Conservation (phyloP, 495 filamentous ascomycete genomes). For the Elasticomyces elasticus region DNA sequence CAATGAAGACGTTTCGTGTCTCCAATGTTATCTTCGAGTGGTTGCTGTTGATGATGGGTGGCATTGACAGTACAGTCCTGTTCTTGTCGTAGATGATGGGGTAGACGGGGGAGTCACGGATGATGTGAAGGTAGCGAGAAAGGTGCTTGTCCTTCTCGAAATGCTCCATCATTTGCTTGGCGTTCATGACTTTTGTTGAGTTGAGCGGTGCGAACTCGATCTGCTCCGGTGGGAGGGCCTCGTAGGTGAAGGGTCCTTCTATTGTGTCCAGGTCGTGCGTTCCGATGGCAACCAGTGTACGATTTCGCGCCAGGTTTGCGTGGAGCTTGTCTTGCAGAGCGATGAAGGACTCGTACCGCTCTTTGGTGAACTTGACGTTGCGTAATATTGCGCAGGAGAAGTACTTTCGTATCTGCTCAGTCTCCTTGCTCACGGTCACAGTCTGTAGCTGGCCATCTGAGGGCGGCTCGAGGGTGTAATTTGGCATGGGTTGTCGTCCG, state of each 20-base stretch:
- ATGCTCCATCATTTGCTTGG: constrained; percentile 81
- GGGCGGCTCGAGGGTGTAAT: constrained; percentile 63
- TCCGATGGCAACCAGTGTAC: constrained; percentile 89
- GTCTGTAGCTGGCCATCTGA: constrained; percentile 62
- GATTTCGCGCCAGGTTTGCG: constrained; percentile 85
- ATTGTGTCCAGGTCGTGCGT: constrained; percentile 94
- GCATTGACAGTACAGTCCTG: constrained; percentile 78
- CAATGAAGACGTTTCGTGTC: constrained; percentile 90
- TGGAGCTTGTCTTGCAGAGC: constrained; percentile 95
- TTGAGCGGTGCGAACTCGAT: constrained; percentile 89
- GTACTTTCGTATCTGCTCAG: constrained; percentile 69
- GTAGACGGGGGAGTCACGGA: constrained; percentile 85
- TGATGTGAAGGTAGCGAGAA: constrained; percentile 78
- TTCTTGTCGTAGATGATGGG: constrained; percentile 94
- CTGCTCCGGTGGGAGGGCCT: constrained; percentile 81
- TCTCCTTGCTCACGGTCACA: constrained; percentile 70
- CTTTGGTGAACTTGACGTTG: constrained; percentile 82
- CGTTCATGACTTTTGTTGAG: constrained; percentile 79
- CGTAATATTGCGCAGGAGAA: constrained; percentile 80
- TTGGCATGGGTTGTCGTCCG: constrained; percentile 60
- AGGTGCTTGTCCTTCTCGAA: constrained; percentile 88
- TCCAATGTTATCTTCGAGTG: constrained; percentile 88
- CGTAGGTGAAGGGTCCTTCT: constrained; percentile 91
- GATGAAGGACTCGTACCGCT: constrained; percentile 94
- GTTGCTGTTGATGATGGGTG: constrained; percentile 95